Base-by-base conservation (phyloP, 2,329 filamentous ascomycete species). In the Lasiodiplodia citricola region DNA sequence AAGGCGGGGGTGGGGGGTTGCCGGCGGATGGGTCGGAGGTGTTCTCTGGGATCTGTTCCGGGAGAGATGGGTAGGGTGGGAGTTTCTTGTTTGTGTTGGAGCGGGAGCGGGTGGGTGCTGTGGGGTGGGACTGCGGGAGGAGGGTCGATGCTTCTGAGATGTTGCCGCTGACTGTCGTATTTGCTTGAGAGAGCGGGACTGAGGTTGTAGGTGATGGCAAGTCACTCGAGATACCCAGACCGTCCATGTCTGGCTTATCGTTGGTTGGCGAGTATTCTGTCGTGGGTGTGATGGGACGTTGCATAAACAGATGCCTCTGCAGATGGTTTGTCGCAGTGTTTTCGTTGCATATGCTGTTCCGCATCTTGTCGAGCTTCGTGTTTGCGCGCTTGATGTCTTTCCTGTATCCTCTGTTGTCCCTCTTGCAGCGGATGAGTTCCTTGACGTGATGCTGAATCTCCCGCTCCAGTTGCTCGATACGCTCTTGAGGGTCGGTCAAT, bases 381-480 rank as follows among this genome's bases (percentile, higher is more conserved):
- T 68, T 68, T 25, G 44, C 66, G 23, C 57, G 66, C 21, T 68
- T 68, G 56, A 68, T 58, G 31, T 68, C 67, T 35, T 68, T 64
- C 71, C 80, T 83, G 74, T 84, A 85, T 18, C 81, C 81, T 64
- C 78, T 80, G 65, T 84, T 78, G 65, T 86, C 83, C 37, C 84
- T 78, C 72, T 84, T 85, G 75, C 83, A 84, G 62, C 82, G 77
- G 28, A 84, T 80, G 66, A 84, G 84, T 58, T 85, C 83, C n/a
- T 80, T 74, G 41, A 84, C 75, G 66, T 83, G 82, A 70, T 81
- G 79, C 35, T 80, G 77, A 14, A 83, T 78, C 66, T 82, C 80
- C 63, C 76, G 75, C 57, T 78, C 78, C 62, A 84, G 71, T 38
- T 74, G 73, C 47, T 73, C 70, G 3, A 78, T 65, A 10, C 69